Conservation (phyloP, 306 rosid species). For the Quercus glauca region DNA sequence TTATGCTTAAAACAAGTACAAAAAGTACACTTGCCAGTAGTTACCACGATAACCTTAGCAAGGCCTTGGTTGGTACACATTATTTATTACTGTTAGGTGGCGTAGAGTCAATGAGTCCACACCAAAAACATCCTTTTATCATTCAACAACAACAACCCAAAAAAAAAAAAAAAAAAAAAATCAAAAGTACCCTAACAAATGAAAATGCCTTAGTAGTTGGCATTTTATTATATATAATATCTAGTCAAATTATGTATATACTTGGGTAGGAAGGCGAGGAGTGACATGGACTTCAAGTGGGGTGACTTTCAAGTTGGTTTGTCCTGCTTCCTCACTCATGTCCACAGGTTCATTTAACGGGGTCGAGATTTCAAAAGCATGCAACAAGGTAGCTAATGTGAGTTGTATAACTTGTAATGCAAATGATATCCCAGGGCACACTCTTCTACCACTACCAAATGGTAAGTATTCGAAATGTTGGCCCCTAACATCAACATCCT, state of each 20-base stretch:
- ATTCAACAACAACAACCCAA: too few species aligned
- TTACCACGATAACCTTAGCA: too few species aligned
- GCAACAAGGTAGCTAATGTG: conserved; percentile 16
- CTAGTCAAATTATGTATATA: not conserved
- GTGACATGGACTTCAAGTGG: conserved; percentile 16
- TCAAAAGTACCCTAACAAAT: too few species aligned
- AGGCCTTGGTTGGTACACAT: rapidly evolving
- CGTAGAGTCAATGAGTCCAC: rapidly evolving
- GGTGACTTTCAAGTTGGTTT: conserved; percentile 11
- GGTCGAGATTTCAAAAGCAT: conserved; percentile 5
- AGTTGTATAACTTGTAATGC: conserved; percentile 20
- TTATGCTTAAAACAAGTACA: too few species aligned
- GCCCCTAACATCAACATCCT: conserved; percentile 20
- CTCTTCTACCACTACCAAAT: conserved; percentile 39
- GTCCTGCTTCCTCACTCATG: conserved; percentile 3
- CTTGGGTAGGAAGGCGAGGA: conserved; percentile 5
- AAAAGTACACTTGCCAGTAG: too few species aligned
- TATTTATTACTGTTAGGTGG: rapidly evolving
- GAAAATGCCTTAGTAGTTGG: too few species aligned
- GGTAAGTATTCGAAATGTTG: conserved; percentile 25
- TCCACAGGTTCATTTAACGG: conserved; percentile 3
- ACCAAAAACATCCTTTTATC: rapidly evolving
- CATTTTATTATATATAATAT: too few species aligned
- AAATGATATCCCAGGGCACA: conserved; percentile 29
- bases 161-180: too few species aligned